Percentiles rank a stretch among this genome's conserved stretches.
Evolutionary conservation across 108 stramenopile genomes (phyloP).

Genomic region (Nannochloropsis gaditana): DNA sequence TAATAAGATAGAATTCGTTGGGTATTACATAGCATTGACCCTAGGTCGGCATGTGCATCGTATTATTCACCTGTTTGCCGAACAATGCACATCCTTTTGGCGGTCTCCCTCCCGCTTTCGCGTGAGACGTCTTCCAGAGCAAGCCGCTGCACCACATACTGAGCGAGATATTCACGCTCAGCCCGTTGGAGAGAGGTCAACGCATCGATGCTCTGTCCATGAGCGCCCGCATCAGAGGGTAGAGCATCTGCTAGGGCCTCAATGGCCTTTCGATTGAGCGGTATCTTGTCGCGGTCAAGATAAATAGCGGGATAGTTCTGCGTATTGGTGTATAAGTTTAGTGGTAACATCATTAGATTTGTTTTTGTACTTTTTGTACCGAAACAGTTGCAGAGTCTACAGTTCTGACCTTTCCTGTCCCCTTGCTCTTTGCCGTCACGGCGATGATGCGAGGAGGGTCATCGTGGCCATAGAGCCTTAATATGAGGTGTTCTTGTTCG

Average conservation of each 20-base stretch:
- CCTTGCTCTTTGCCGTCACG: neutral
- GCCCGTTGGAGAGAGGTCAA: neutral
- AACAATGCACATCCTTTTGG: neutral
- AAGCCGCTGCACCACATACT: neutral
- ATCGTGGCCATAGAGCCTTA: neutral
- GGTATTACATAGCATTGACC: no score
- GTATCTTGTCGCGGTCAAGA: neutral
- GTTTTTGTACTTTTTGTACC: no score
- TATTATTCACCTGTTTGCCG: neutral
- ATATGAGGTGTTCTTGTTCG: neutral
- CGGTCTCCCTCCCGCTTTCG: no score
- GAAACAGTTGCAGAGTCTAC: neutral
- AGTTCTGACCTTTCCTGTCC: neutral
- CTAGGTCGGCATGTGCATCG: no score
- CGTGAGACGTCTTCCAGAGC: neutral
- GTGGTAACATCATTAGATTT: neutral
- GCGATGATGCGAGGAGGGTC: neutral
- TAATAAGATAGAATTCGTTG: no score
- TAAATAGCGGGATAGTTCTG: neutral
- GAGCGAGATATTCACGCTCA: neutral
- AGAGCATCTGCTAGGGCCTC: neutral
- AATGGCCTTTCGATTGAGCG: neutral
- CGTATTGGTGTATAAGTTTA: neutral
- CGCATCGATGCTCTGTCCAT: neutral
- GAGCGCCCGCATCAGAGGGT: neutral